Conservation (phyloP, 345 rosid genomes). For the Eucalyptus brandiana region DNA sequence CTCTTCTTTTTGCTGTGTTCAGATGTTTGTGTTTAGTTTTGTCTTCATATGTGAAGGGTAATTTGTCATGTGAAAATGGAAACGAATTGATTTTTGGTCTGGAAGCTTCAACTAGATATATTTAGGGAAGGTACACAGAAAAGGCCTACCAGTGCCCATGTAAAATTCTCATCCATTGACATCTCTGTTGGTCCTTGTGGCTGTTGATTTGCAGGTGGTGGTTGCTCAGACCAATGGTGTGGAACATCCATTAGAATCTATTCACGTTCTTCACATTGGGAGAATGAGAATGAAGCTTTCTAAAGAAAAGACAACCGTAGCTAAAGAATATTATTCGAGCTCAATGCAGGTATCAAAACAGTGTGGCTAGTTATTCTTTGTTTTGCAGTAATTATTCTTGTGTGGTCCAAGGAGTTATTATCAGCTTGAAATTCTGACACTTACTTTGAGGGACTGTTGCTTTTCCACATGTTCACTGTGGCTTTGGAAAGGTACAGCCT, state of each 20-base stretch:
- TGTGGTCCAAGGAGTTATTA: not conserved
- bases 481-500: not conserved
- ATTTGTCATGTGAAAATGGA: not conserved
- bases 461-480: not conserved
- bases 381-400: not conserved
- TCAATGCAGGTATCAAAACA: slow-evolving; percentile 69
- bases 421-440: not conserved
- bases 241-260: slow-evolving; percentile 70
- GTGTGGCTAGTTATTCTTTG: not conserved
- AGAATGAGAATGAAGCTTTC: slow-evolving; percentile 96
- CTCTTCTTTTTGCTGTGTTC: not conserved
- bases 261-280: slow-evolving; percentile 86
- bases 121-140: not conserved
- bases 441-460: not conserved
- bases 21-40: not conserved
- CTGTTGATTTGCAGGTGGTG: slow-evolving; percentile 40
- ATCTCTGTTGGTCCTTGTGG: not conserved
- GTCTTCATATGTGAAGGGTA: not conserved
- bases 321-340: slow-evolving; percentile 85
- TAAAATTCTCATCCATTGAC: not conserved
- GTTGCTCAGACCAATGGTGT: slow-evolving; percentile 72
- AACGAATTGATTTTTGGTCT: not conserved
- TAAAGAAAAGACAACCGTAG: slow-evolving; percentile 52
- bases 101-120: not conserved
- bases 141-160: not conserved